These are phyloP conservation scores for Dictyostelium capitatum DNA, from an alignment of 78 protist genomes.

Conservation along the genomic window DNA sequence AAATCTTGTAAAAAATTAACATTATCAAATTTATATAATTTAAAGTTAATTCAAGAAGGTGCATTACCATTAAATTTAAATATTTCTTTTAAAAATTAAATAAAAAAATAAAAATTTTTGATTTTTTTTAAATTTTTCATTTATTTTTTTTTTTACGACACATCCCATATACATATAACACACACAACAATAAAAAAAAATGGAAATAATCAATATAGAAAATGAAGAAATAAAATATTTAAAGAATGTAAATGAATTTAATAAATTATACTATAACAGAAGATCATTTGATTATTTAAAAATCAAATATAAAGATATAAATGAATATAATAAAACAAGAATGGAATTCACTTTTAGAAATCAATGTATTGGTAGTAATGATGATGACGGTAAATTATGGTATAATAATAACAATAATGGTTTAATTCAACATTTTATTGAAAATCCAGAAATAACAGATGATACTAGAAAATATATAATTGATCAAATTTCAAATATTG, in stretches of 20 bases:
- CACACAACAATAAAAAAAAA: too few relatives aligned
- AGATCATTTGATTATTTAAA: neutral
- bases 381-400: neutral
- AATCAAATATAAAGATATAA: neutral
- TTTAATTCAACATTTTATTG: neutral
- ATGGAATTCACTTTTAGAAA: neutral
- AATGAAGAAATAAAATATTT: neutral
- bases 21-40: neutral
- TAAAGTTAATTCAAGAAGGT: too few relatives aligned
- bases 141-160: too few relatives aligned
- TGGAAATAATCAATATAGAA: neutral
- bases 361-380: too few relatives aligned
- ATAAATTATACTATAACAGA: slow-evolving; percentile 3
- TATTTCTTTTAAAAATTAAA: too few relatives aligned
- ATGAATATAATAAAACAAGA: neutral
- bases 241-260: neutral
- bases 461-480: neutral
- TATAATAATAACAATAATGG: neutral
- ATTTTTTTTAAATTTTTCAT: too few relatives aligned
- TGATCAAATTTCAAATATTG: neutral
- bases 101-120: too few relatives aligned
- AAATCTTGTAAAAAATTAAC: neutral
- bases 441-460: neutral
- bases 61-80: too few relatives aligned
- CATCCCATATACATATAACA: too few relatives aligned